These are phyloP conservation scores for Gyrodon lividus DNA, from an alignment of 768 basidiomycete species.

Conservation along the genomic window DNA sequence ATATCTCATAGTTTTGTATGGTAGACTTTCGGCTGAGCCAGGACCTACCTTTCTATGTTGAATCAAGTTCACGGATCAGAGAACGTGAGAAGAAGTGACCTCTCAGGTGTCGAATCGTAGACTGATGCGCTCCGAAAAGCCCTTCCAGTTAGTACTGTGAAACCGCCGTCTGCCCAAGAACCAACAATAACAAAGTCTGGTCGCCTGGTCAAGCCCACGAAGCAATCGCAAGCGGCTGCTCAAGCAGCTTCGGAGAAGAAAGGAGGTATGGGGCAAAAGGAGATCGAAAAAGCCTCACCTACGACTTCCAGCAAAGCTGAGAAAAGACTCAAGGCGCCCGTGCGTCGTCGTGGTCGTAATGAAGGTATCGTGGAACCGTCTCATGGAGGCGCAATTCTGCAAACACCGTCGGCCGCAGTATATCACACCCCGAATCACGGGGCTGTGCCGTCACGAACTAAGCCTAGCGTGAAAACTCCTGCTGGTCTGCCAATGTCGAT, in stretches of 20 bases:
- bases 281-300: neutral
- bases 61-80: constrained; percentile 25
- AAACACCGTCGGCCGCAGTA: neutral
- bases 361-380: neutral
- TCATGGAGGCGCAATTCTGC: neutral
- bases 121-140: constrained; percentile 15
- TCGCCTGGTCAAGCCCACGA: constrained; percentile 20
- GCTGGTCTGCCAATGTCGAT: neutral
- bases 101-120: neutral
- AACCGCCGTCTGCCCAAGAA: constrained; percentile 3
- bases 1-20: neutral
- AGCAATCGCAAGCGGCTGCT: constrained; percentile 16
- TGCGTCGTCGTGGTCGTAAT: neutral
- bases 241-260: neutral
- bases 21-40: constrained; percentile 32
- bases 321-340: neutral
- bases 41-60: constrained; percentile 27
- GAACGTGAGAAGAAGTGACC: constrained; percentile 18
- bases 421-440: constrained; percentile 9
- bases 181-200: constrained; percentile 23
- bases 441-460: neutral
- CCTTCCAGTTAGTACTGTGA: constrained; percentile 3
- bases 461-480: neutral
- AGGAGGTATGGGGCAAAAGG: neutral
- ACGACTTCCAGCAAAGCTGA: neutral